These are phyloP conservation scores for Cryptococcus floricola DNA, from an alignment of 1,284 basidiomycete genomes.

Conservation along the genomic window DNA sequence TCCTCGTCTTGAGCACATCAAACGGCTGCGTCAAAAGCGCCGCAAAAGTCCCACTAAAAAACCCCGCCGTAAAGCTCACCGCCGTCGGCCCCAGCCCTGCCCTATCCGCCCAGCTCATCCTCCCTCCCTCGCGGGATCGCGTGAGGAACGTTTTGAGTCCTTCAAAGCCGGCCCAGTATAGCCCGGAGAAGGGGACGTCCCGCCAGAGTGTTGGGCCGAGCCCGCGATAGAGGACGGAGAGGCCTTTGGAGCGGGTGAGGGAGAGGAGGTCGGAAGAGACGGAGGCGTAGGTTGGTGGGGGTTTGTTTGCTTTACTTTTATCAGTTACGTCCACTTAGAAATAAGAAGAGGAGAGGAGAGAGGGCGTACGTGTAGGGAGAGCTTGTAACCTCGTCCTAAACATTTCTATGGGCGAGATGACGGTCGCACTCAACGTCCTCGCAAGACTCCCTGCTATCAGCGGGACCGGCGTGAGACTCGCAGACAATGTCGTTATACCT, in stretches of 20 bases:
- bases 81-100: slow-evolving; percentile 19
- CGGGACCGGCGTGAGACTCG: slow-evolving; percentile 60
- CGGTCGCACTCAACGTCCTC: slow-evolving; percentile 71
- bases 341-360: too few relatives aligned
- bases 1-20: slow-evolving; percentile 90
- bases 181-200: slow-evolving; percentile 92
- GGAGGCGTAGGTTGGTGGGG: slow-evolving; percentile 57
- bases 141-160: slow-evolving; percentile 41
- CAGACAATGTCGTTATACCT: slow-evolving; percentile 3
- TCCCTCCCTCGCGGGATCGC: background rate
- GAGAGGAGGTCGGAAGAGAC: slow-evolving; percentile 37
- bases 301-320: slow-evolving; percentile 54
- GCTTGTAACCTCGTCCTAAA: slow-evolving; percentile 92
- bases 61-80: slow-evolving; percentile 46
- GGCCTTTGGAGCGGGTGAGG: slow-evolving; percentile 63
- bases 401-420: slow-evolving; percentile 87
- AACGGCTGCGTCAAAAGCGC: slow-evolving; percentile 91
- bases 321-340: background rate
- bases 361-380: slow-evolving; percentile 53
- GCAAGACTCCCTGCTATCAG: slow-evolving; percentile 78
- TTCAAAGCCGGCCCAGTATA: slow-evolving; percentile 50
- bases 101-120: too few relatives aligned
- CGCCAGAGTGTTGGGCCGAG: slow-evolving; percentile 90
- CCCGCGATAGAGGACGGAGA: slow-evolving; percentile 78
- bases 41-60: slow-evolving; percentile 56